Evolutionary conservation across 2,329 filamentous ascomycete genomes (phyloP).

Genomic region (Diaporthe eres): DNA sequence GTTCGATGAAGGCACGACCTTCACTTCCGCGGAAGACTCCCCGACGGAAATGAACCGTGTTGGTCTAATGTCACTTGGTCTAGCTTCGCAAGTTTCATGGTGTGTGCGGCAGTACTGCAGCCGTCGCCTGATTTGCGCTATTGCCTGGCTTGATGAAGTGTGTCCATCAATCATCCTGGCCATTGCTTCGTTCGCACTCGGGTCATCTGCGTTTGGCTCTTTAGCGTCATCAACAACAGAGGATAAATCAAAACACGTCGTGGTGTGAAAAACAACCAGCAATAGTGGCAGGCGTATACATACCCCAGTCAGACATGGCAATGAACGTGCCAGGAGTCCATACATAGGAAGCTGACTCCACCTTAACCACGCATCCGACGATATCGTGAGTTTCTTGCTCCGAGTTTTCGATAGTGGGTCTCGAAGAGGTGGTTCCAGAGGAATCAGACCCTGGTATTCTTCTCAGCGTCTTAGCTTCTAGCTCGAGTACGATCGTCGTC

Average conservation of each 20-base stretch:
- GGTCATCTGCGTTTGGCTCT: background rate
- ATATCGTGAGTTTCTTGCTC: background rate
- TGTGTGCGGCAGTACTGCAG: background rate
- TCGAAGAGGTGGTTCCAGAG: background rate
- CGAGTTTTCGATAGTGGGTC: background rate
- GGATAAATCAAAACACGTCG: too few species aligned
- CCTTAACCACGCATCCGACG: too few species aligned
- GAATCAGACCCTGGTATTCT: background rate
- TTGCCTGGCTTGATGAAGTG: background rate
- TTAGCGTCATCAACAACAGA: background rate
- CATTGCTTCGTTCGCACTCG: background rate
- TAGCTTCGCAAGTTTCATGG: background rate
- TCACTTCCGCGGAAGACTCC: background rate
- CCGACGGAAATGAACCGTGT: background rate
- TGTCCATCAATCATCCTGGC: background rate
- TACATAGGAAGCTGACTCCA: too few species aligned
- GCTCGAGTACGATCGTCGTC: background rate
- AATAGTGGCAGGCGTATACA: too few species aligned
- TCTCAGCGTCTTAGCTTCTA: background rate
- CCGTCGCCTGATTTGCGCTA: background rate
- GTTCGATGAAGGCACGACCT: background rate
- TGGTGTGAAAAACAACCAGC: too few species aligned
- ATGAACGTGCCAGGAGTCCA: too few species aligned
- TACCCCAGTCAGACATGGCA: too few species aligned
- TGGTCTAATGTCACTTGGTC: background rate